Conservation (phyloP, 1,284 basidiomycete genomes). For the Ustilago trichophora region DNA sequence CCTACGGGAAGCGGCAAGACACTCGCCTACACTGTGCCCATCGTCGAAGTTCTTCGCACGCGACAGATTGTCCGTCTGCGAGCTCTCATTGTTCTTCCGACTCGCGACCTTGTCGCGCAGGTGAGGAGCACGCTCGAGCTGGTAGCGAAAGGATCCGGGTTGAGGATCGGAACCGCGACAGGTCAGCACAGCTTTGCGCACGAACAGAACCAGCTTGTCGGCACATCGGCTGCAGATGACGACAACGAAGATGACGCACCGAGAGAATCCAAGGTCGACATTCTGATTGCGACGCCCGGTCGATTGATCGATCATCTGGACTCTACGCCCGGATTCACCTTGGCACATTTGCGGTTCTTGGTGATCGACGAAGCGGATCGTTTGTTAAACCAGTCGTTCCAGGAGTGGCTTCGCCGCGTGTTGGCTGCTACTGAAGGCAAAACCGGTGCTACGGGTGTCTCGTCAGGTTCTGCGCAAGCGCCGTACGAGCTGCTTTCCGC, state of each 20-base stretch:
- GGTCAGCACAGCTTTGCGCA: conserved; percentile 63
- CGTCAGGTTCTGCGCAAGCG: conserved; percentile 11
- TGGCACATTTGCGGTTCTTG: conserved; percentile 92
- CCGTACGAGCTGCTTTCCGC: conserved; percentile 19
- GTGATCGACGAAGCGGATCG: conserved; percentile 98
- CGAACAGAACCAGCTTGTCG: conserved; percentile 60
- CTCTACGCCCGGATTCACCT: conserved; percentile 82
- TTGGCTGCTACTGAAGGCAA: conserved; percentile 41
- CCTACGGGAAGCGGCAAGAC: conserved; percentile 98
- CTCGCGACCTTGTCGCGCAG: conserved; percentile 91
- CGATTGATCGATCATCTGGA: conserved; percentile 91
- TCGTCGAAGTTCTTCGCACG: conserved; percentile 73
- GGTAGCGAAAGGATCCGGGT: conserved; percentile 77
- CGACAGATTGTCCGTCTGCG: conserved; percentile 72
- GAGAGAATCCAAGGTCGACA: conserved; percentile 74
- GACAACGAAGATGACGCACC: conserved; percentile 6
- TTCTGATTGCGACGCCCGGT: conserved; percentile 94
- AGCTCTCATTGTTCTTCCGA: conserved; percentile 92
- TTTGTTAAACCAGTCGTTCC: conserved; percentile 91
- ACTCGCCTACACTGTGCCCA: conserved; percentile 89
- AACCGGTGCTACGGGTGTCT: background rate
- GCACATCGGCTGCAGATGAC: background rate
- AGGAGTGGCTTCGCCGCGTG: conserved; percentile 77
- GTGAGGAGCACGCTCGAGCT: conserved; percentile 90
- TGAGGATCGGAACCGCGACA: conserved; percentile 74